Evolutionary conservation across 2,329 filamentous ascomycete genomes (phyloP).

Genomic region (Scedosporium dehoogii): DNA sequence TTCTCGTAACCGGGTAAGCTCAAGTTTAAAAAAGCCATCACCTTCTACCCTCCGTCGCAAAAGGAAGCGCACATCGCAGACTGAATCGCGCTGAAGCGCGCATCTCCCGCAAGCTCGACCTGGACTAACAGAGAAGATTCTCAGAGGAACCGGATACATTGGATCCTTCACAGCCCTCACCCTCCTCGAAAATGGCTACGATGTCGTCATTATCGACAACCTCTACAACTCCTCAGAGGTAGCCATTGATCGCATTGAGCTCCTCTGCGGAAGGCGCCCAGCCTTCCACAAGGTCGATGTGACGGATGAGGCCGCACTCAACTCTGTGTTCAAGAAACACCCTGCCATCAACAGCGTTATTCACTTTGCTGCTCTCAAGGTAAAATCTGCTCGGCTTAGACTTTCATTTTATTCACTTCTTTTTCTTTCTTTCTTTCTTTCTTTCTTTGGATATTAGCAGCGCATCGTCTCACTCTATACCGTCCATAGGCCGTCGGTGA

Average conservation of each 20-base stretch:
- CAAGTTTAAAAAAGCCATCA: slow-evolving; percentile 12
- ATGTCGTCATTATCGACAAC: slow-evolving; percentile 93
- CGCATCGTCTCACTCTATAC: background rate
- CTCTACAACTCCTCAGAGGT: slow-evolving; percentile 95
- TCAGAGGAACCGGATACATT: slow-evolving; percentile 96
- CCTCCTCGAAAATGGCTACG: slow-evolving; percentile 87
- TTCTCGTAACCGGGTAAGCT: slow-evolving; percentile 83
- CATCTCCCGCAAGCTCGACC: slow-evolving; percentile 1
- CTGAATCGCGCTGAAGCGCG: background rate
- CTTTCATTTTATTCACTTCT: background rate
- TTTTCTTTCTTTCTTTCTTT: no score
- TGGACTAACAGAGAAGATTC: slow-evolving; percentile 13
- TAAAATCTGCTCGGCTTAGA: slow-evolving; percentile 23
- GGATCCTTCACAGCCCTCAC: slow-evolving; percentile 92
- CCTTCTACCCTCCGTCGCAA: slow-evolving; percentile 2
- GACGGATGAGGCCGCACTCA: slow-evolving; percentile 72
- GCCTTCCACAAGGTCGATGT: slow-evolving; percentile 80
- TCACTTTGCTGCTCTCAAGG: slow-evolving; percentile 97
- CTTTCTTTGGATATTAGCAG: no score
- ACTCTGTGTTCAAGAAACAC: slow-evolving; percentile 80
- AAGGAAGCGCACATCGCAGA: background rate
- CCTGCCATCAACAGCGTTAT: slow-evolving; percentile 96
- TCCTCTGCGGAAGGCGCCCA: slow-evolving; percentile 81
- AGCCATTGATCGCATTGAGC: slow-evolving; percentile 87
- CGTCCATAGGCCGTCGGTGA: slow-evolving; percentile 85